Evolutionary conservation across 2,329 filamentous ascomycete species (phyloP).

Genomic region (Orbilia oligospora): DNA sequence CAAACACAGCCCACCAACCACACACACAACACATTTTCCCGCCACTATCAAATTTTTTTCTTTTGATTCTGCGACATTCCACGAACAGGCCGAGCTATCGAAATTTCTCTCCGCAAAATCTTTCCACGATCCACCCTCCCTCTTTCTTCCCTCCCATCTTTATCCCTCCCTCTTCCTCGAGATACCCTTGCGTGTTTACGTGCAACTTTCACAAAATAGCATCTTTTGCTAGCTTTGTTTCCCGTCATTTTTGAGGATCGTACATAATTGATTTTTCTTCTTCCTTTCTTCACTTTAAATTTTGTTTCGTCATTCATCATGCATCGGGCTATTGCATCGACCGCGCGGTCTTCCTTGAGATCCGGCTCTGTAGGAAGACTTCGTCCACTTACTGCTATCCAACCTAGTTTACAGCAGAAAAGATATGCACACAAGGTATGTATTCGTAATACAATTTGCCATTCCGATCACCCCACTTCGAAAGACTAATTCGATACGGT

Average conservation of each 20-base stretch:
- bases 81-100: conserved; percentile 61
- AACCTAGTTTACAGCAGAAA: conserved; percentile 82
- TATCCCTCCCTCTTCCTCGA: conserved; percentile 63
- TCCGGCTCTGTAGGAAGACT: conserved; percentile 67
- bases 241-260: conserved; percentile 32
- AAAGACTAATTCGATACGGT: conserved; percentile 47
- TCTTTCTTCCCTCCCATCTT: conserved; percentile 63
- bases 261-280: conserved; percentile 43
- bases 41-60: conserved; percentile 51
- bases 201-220: conserved; percentile 46
- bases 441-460: conserved; percentile 17
- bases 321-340: conserved; percentile 93
- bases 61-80: conserved; percentile 62
- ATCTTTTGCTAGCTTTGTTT: conserved; percentile 43
- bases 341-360: conserved; percentile 79
- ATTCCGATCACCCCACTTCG: conserved; percentile 36
- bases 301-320: conserved; percentile 73
- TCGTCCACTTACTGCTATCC: conserved; percentile 75
- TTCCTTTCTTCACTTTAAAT: conserved; percentile 41
- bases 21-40: conserved; percentile 44
- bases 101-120: conserved; percentile 65
- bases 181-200: conserved; percentile 45
- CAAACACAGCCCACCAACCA: conserved; percentile 43
- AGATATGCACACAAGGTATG: conserved; percentile 96
- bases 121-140: conserved; percentile 66